Evolutionary conservation across 1,284 basidiomycete genomes (phyloP).

Genomic region (Marasmius sp.): DNA sequence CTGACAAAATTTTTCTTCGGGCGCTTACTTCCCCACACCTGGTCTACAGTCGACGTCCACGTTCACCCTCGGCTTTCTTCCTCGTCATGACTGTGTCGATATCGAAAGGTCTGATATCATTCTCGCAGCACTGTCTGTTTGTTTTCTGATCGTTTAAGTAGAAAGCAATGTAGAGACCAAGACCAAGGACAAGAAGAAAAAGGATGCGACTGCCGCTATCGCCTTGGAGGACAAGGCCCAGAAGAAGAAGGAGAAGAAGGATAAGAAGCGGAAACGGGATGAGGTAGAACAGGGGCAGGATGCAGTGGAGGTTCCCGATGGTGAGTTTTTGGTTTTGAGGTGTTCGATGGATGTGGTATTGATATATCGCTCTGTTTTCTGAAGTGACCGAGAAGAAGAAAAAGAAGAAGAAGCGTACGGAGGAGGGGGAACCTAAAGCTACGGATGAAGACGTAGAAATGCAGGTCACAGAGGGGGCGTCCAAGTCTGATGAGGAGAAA

Average conservation of each 20-base stretch:
- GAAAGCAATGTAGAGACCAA: slow-evolving; percentile 11
- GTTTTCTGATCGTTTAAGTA: background rate
- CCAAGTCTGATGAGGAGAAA: slow-evolving; percentile 2
- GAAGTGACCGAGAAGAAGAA: slow-evolving; percentile 4
- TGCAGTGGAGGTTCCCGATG: background rate
- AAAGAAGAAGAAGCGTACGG: slow-evolving; percentile 2
- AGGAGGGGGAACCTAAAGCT: background rate
- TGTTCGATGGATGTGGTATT: slow-evolving; percentile 1
- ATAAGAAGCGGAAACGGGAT: slow-evolving; percentile 30
- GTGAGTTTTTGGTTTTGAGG: slow-evolving; percentile 9
- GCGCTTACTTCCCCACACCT: background rate
- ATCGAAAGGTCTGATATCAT: background rate
- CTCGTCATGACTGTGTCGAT: background rate
- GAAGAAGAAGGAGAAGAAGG: slow-evolving; percentile 18
- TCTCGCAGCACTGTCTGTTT: background rate
- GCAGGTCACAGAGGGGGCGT: background rate
- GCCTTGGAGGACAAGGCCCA: slow-evolving; percentile 4
- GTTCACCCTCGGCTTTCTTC: background rate
- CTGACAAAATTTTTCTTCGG: background rate
- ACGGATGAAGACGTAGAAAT: background rate
- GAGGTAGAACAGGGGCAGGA: slow-evolving; percentile 14
- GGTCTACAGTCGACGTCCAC: too few relatives aligned
- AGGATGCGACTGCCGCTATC: slow-evolving; percentile 16
- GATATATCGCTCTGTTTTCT: background rate
- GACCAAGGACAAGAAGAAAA: slow-evolving; percentile 22